Conservation (phyloP, 306 rosid genomes). For the Dalbergia cultrata region DNA sequence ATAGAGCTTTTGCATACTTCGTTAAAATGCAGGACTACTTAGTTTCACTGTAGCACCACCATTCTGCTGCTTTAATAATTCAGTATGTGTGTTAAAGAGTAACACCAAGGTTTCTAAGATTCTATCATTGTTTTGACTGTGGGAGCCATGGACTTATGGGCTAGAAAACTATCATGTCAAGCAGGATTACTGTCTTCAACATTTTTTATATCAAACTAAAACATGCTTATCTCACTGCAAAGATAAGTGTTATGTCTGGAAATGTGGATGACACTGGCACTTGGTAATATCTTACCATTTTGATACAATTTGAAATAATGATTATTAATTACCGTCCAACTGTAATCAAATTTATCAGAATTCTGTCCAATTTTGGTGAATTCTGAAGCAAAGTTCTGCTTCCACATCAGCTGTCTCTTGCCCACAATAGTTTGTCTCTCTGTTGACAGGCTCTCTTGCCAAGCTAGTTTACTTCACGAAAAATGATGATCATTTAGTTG, state of each 20-base stretch:
- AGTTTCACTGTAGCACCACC: background rate
- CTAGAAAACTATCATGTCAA: slow-evolving; percentile 22
- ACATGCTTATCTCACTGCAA: background rate
- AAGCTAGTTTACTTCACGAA: slow-evolving; percentile 87
- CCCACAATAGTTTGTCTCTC: slow-evolving; percentile 24
- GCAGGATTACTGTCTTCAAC: slow-evolving; percentile 2
- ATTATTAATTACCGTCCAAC: slow-evolving; percentile 24
- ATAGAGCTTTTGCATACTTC: slow-evolving; percentile 1
- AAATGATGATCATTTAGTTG: slow-evolving; percentile 48
- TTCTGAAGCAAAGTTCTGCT: slow-evolving; percentile 22
- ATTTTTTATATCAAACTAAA: slow-evolving; percentile 1
- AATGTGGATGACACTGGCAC: slow-evolving; percentile 2
- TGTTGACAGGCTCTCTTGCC: slow-evolving; percentile 75
- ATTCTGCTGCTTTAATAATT: background rate
- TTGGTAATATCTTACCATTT: slow-evolving; percentile 3
- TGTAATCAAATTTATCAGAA: slow-evolving; percentile 27
- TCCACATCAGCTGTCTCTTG: slow-evolving; percentile 14
- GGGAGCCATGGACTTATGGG: slow-evolving; percentile 4
- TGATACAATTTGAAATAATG: slow-evolving; percentile 1
- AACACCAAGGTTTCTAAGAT: slow-evolving; percentile 16
- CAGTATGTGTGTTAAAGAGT: background rate
- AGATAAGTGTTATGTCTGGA: background rate
- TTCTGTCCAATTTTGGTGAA: slow-evolving; percentile 16
- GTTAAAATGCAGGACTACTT: background rate
- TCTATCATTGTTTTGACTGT: slow-evolving; percentile 9